Percentiles rank a stretch among this genome's conserved stretches.
These are phyloP conservation scores for Cladosporium sp. DNA, from an alignment of 2,329 filamentous ascomycete species.

Conservation along the genomic window DNA sequence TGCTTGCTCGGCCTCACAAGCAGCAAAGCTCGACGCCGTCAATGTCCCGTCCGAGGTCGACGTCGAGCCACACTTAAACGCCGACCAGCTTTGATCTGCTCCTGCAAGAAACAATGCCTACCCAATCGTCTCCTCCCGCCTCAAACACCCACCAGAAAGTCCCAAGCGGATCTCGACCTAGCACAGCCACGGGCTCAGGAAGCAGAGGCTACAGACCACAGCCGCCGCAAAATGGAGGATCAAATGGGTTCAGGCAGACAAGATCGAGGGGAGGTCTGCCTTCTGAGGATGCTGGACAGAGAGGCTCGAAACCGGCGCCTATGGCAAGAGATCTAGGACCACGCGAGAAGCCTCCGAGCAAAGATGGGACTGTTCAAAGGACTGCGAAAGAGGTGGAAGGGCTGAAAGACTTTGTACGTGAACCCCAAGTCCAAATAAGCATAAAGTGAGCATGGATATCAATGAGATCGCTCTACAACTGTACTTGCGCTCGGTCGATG, in stretches of 20 bases:
- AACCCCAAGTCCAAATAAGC: conserved; percentile 53
- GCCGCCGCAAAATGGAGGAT: conserved; percentile 10
- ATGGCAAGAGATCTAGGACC: conserved; percentile 5
- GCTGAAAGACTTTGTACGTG: conserved; percentile 66
- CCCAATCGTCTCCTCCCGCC: conserved; percentile 13
- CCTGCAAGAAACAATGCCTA: conserved; percentile 10
- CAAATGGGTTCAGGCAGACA: neutral
- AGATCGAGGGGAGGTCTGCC: neutral
- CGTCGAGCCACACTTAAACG: conserved; percentile 13
- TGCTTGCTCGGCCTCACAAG: conserved; percentile 11
- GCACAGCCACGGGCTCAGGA: neutral
- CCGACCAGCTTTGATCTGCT: neutral
- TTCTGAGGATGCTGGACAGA: conserved; percentile 1
- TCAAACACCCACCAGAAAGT: conserved; percentile 16
- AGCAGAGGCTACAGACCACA: conserved; percentile 9
- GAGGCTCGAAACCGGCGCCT: neutral
- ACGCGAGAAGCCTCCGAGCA: conserved; percentile 51
- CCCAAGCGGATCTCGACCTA: conserved; percentile 5
- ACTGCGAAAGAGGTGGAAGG: conserved; percentile 73
- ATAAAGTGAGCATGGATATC: neutral
- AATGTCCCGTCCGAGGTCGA: conserved; percentile 16
- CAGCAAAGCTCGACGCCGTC: conserved; percentile 17
- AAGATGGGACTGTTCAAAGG: conserved; percentile 63
- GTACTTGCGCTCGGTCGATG: neutral
- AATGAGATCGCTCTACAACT: neutral